Evolutionary conservation across 495 filamentous ascomycete genomes (phyloP), one percentile per base, ranked within the genome.

Genomic region (Viridothelium virens): DNA sequence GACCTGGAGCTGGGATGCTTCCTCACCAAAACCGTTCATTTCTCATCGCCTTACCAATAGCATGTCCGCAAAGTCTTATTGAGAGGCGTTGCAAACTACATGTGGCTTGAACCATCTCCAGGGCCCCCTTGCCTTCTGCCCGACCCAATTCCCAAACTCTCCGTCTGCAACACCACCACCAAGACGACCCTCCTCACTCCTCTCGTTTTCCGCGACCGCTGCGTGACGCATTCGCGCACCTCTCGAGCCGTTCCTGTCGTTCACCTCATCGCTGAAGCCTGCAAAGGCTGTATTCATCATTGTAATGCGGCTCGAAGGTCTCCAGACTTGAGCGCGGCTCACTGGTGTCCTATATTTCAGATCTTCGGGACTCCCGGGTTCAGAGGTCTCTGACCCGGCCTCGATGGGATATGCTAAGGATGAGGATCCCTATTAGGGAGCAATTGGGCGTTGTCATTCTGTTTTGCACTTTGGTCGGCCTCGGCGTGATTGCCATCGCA

Each of bases 391-490:
- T 36, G 53, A 2, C 53, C 14, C 10, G 53, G 7, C 53, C 53
- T 59, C 53, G 18, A 59, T 59, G 53, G 53, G 53, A 59, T 18
- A 34, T 59, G 61, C 37, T 37, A 50, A 86, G 76, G 71, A 92
- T 95, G 89, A 83, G 90, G 72, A 85, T 94, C 75, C 86, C 89
- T 33, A 95, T 95, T 72, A 82, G 90, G 67, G 86, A 90, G 78
- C 91, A 95, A 82, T 80, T 95, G 63, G 89, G 82, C 66, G 81
- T 87, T 74, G 82, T 93, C 50, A 88, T 92, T 70, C 76, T 91
- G 53, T 72, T 91, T 62, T 84, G 87, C 38, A 84, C 89, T 14
- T 78, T 91, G 44, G 76, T 88, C 63, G 83, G 86, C 34, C 82
- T 92, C 47, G 84, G 84, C 41, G 83, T 88, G 34, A 78, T 89